Evolutionary conservation across 2,329 filamentous ascomycete genomes (phyloP), one percentile per base, ranked within the genome.

Genomic region (Aphanoascus verrucosus): DNA sequence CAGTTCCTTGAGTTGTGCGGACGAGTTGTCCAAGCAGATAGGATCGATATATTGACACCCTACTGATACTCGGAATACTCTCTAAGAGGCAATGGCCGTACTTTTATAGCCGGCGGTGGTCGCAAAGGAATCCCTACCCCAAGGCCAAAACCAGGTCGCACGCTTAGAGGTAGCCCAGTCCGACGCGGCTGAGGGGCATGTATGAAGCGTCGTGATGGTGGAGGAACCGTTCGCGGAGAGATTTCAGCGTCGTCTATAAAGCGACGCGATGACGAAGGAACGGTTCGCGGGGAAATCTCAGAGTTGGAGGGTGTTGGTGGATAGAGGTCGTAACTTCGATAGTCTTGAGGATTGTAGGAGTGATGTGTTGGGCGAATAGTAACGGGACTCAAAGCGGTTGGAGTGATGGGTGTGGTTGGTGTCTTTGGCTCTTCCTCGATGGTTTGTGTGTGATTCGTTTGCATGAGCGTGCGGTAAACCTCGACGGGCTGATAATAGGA

Each of bases 401-500:
- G 14, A 31, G 50, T 15, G 15, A 52, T 31, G 7, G 50, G 50
- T 2, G 43, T 40, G 19, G 20, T 9, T 46, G 19, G 15, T 11
- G 37, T 6, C 44, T 14, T n/a, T 53, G 43, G 15, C 48, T 47
- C 23, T 7, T 28, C 23, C 23, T 28, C 23, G 3, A 4, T 7
- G 23, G 7, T 28, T 28, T 28, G 23, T 28, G 23, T 28, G 7
- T 3, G 23, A n/a, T 48, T 47, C 31, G 32, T 5, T 31, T 49
- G 51, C 46, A 52, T 55, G n/a, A 53, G 48, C 2, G 48, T 41
- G 41, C 52, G 52, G 44, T 57, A 57, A 32, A 57, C 52, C 32
- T 57, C 55, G 49, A 55, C 40, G 1, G 55, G 55, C 32, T 55
- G 55, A 44, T 47, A 57, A 37, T 55, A 55, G 3, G 55, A 52